phyloP scores from a whole-genome alignment of 2,329 filamentous ascomycete genomes.

The Paecilomyces sp. region DNA sequence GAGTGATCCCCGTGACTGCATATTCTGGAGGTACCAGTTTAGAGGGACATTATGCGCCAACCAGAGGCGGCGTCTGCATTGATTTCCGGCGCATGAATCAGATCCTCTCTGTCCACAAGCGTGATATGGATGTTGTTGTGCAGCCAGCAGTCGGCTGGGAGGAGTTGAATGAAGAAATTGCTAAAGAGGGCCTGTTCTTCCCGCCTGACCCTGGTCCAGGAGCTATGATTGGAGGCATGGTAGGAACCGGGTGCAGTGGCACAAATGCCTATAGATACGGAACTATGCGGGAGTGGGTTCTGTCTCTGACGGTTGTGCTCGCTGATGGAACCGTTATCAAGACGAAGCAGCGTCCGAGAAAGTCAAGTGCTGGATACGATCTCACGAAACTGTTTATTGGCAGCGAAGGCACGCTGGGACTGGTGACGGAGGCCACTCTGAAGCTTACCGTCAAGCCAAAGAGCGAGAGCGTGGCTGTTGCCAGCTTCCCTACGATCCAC shows the following conservation, averaged over 20 bases:
- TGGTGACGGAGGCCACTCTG: constrained; percentile 84
- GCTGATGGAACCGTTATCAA: constrained; percentile 87
- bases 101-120: constrained; percentile 68
- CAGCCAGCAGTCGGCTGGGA: constrained; percentile 86
- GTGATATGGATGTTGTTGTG: constrained; percentile 68
- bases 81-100: constrained; percentile 83
- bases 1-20: constrained; percentile 76
- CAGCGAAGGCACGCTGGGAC: constrained; percentile 81
- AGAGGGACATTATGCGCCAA: constrained; percentile 82
- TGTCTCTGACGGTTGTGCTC: constrained; percentile 78
- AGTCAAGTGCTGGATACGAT: constrained; percentile 88
- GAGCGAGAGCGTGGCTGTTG: constrained; percentile 73
- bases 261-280: constrained; percentile 91
- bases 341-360: constrained; percentile 78
- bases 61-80: constrained; percentile 73
- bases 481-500: constrained; percentile 57
- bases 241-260: constrained; percentile 51
- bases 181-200: constrained; percentile 73
- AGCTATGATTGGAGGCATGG: constrained; percentile 77
- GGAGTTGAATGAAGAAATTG: constrained; percentile 69
- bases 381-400: constrained; percentile 85
- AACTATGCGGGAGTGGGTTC: constrained; percentile 91
- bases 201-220: constrained; percentile 86
- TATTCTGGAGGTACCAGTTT: constrained; percentile 85
- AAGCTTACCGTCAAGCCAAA: constrained; percentile 78